Percentiles rank a stretch among this genome's conserved stretches.
These are phyloP conservation scores for Quercus glauca DNA, from an alignment of 306 rosid genomes.

Conservation along the genomic window DNA sequence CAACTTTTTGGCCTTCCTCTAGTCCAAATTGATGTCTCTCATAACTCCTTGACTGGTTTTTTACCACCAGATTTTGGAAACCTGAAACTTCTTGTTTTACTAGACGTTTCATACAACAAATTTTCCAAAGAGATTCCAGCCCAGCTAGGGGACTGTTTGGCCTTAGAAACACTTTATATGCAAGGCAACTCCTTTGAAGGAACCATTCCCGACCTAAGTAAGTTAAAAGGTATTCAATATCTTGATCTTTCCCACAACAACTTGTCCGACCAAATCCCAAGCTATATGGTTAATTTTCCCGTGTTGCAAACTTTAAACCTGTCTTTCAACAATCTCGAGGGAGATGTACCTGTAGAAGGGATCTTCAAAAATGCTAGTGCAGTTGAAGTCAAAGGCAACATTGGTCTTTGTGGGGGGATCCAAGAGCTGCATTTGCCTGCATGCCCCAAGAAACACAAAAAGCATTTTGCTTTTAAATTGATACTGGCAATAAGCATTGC, in stretches of 20 bases:
- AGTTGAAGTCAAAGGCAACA: not conserved
- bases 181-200: not conserved
- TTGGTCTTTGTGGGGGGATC: not conserved
- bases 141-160: not conserved
- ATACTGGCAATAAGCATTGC: not conserved
- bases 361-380: not conserved
- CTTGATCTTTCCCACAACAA: not conserved
- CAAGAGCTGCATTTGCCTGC: not conserved
- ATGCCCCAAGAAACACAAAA: not conserved
- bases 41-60: no score
- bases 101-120: no score
- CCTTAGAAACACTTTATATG: no score
- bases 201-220: not conserved
- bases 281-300: not conserved
- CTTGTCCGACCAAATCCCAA: not conserved
- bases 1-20: no score
- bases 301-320: not conserved
- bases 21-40: rapidly evolving
- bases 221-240: not conserved
- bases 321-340: not conserved
- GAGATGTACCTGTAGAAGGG: not conserved
- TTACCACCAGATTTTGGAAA: no score
- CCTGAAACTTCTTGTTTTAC: no score
- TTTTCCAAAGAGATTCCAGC: no score
- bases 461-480: not conserved